A percentile compares a stretch with the other conserved stretches of the same genome.
phyloP scores from a whole-genome alignment of 495 filamentous ascomycete species.

The Podospora comata region DNA sequence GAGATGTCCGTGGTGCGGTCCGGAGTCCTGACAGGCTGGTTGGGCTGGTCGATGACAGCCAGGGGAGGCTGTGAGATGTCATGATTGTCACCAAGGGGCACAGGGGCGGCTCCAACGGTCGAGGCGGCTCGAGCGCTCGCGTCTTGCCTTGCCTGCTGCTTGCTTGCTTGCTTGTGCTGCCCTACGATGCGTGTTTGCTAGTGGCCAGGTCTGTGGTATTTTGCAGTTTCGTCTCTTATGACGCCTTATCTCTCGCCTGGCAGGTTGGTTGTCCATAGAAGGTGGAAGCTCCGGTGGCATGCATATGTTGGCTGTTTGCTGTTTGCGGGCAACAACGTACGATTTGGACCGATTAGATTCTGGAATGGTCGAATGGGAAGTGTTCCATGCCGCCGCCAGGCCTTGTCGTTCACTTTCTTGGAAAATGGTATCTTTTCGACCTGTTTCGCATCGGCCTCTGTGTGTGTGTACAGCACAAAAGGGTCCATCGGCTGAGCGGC shows the following conservation, averaged over 20 bases:
- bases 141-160: neutral
- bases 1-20: conserved; percentile 4
- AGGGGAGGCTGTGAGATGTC: conserved; percentile 1
- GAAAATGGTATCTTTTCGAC: neutral
- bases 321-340: neutral
- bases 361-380: conserved; percentile 15
- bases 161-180: neutral
- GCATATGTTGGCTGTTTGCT: neutral
- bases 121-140: conserved; percentile 5
- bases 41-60: conserved; percentile 1
- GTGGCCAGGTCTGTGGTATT: neutral
- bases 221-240: neutral
- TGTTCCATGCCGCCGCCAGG: conserved; percentile 7
- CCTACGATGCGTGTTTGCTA: neutral
- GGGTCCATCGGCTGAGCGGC: conserved; percentile 21
- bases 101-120: conserved; percentile 4
- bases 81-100: conserved; percentile 3
- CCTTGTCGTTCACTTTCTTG: neutral
- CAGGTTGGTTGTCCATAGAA: neutral
- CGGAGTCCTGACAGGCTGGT: conserved; percentile 9
- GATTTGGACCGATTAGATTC: neutral
- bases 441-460: neutral
- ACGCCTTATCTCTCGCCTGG: neutral
- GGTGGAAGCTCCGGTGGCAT: neutral
- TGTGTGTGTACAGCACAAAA: neutral